These are phyloP conservation scores for Komagataella phaffii DNA, from an alignment of 805 yeast species.

Conservation along the genomic window DNA sequence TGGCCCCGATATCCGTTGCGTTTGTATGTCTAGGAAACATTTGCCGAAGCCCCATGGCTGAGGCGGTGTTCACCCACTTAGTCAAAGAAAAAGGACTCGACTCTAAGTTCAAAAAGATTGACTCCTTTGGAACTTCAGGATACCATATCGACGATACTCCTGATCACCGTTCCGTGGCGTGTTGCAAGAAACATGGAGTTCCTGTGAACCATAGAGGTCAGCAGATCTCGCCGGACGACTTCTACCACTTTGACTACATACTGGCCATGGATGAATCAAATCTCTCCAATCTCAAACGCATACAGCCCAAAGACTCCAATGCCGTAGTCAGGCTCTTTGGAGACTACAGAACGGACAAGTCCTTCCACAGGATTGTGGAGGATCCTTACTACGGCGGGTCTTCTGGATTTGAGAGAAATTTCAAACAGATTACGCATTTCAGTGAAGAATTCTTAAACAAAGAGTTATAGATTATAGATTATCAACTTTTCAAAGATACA, in stretches of 20 bases:
- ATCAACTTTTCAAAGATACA: constrained; percentile 1
- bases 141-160: constrained; percentile 79
- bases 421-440: constrained; percentile 62
- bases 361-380: constrained; percentile 46
- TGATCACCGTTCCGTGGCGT: constrained; percentile 56
- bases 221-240: constrained; percentile 39
- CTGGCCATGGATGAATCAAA: constrained; percentile 64
- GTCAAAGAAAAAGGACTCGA: constrained; percentile 37
- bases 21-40: constrained; percentile 88
- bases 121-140: constrained; percentile 82
- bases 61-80: constrained; percentile 67
- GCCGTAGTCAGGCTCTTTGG: constrained; percentile 60
- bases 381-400: constrained; percentile 92
- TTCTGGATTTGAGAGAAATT: constrained; percentile 72
- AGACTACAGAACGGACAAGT: constrained; percentile 49
- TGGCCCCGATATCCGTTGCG: constrained; percentile 43
- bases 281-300: constrained; percentile 30
- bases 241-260: constrained; percentile 48
- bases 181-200: constrained; percentile 60
- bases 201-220: constrained; percentile 70
- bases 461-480: constrained; percentile 16
- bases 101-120: constrained; percentile 39
- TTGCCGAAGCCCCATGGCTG: constrained; percentile 98
- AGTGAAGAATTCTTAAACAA: constrained; percentile 51
- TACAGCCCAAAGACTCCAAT: constrained; percentile 36